Conservation (phyloP, 345 rosid species). For the Reutealis trisperma region DNA sequence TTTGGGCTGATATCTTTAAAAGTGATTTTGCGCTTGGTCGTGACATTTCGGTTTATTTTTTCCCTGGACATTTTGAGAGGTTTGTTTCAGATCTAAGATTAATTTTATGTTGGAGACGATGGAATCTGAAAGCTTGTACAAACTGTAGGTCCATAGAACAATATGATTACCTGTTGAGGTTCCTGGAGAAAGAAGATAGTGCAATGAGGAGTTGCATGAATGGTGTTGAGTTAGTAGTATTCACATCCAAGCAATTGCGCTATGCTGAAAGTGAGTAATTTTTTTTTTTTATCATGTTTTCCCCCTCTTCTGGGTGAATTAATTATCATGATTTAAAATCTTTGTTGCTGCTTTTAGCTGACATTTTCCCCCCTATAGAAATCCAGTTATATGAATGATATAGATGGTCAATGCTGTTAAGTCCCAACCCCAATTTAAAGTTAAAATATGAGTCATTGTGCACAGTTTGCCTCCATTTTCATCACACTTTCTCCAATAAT, state of each 20-base stretch:
- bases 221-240: slow-evolving; percentile 9
- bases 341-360: neutral
- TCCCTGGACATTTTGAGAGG: slow-evolving; percentile 7
- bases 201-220: slow-evolving; percentile 11
- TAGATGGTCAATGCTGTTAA: neutral
- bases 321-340: neutral
- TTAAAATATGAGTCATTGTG: neutral
- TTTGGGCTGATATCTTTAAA: slow-evolving; percentile 4
- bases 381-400: neutral
- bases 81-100: neutral
- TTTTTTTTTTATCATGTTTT: neutral
- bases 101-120: neutral
- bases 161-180: neutral
- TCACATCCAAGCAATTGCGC: neutral
- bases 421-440: neutral
- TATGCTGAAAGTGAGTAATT: slow-evolving; percentile 1
- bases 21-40: neutral
- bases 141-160: neutral
- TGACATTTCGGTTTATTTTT: neutral
- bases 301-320: neutral
- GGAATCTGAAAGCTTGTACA: neutral
- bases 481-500: neutral
- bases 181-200: slow-evolving; percentile 6
- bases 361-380: neutral
- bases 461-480: neutral